Evolutionary conservation across 2,329 filamentous ascomycete species (phyloP).

Genomic region (Verticillium dahliae): DNA sequence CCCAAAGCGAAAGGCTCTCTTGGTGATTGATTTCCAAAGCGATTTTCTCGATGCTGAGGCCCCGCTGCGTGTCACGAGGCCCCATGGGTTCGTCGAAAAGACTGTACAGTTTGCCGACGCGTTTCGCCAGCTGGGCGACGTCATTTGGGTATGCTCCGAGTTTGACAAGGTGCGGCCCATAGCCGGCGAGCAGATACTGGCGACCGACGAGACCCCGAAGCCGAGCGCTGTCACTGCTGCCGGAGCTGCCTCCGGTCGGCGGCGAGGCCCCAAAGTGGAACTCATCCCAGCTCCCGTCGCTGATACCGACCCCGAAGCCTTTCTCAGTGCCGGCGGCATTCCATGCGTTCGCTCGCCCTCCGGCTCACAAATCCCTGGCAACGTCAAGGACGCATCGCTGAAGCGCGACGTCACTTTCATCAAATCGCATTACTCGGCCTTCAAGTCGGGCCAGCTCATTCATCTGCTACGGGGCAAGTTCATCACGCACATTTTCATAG

Average conservation of each 20-base stretch:
- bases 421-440: constrained; percentile 86
- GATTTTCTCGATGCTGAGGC: constrained; percentile 72
- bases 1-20: constrained; percentile 60
- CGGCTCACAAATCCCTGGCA: constrained; percentile 38
- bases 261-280: constrained; percentile 2
- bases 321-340: constrained; percentile 34
- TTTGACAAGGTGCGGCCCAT: constrained; percentile 58
- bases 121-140: constrained; percentile 64
- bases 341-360: constrained; percentile 37
- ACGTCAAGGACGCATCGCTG: constrained; percentile 35
- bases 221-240: constrained; percentile 11
- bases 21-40: constrained; percentile 84
- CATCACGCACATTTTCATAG: constrained; percentile 83
- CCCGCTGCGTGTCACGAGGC: constrained; percentile 58
- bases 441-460: constrained; percentile 67
- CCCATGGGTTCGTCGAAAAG: constrained; percentile 59
- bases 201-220: constrained; percentile 23
- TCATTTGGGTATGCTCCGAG: constrained; percentile 81
- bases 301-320: constrained; percentile 32
- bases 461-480: constrained; percentile 76
- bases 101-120: constrained; percentile 59
- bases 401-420: constrained; percentile 44
- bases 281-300: constrained; percentile 12
- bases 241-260: constrained; percentile 7
- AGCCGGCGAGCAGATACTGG: constrained; percentile 45